Conservation (phyloP, 2,329 filamentous ascomycete species). For the Kalaharituber pfeilii region DNA sequence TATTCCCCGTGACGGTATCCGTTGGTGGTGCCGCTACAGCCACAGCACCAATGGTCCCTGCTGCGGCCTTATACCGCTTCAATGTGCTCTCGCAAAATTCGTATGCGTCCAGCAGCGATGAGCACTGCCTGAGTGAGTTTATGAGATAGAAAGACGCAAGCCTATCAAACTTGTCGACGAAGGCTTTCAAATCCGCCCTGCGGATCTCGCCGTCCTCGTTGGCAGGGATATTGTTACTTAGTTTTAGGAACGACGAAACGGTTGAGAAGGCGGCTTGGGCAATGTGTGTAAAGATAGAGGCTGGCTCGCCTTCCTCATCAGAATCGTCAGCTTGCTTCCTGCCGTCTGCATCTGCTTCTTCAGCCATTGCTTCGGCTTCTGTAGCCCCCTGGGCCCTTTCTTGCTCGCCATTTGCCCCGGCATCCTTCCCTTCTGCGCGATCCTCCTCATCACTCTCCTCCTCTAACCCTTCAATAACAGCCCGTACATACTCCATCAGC, state of each 20-base stretch:
- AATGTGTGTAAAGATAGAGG: conserved; percentile 26
- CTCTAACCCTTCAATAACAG: conserved; percentile 54
- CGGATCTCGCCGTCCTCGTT: neutral
- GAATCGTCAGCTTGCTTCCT: conserved; percentile 25
- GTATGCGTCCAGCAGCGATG: neutral
- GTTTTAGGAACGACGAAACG: conserved; percentile 41
- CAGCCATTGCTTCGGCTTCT: conserved; percentile 4
- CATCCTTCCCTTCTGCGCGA: conserved; percentile 31
- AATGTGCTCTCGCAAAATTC: conserved; percentile 4
- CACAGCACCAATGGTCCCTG: neutral
- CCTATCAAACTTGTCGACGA: neutral
- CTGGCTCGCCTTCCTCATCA: conserved; percentile 18
- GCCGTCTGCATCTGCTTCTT: conserved; percentile 24
- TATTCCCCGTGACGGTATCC: neutral
- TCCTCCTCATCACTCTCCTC: conserved; percentile 20
- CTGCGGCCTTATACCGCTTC: neutral
- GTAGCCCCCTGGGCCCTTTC: conserved; percentile 10
- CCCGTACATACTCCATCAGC: conserved; percentile 63
- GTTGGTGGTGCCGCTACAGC: neutral
- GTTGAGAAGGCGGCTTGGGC: conserved; percentile 37
- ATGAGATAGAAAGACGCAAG: neutral
- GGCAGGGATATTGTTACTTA: conserved; percentile 25
- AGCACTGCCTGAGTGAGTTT: neutral
- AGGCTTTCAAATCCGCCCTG: neutral
- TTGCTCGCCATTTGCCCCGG: conserved; percentile 17